Conservation (phyloP, 306 rosid species). For the Medicago lupulina region DNA sequence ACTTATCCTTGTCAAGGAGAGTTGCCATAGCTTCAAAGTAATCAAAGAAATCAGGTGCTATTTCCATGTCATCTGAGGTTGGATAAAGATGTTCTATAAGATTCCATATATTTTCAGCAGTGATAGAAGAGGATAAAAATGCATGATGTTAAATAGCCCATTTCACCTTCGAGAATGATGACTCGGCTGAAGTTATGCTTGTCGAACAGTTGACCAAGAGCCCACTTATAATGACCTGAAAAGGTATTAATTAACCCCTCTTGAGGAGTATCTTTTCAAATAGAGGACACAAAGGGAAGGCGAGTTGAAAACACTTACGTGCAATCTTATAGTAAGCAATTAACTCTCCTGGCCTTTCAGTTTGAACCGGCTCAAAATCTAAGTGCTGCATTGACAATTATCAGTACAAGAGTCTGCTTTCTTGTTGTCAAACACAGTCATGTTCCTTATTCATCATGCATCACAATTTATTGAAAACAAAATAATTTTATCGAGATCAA, state of each 20-base stretch:
- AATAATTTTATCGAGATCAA: slow-evolving; percentile 25
- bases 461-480: slow-evolving; percentile 30
- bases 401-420: slow-evolving; percentile 37
- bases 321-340: slow-evolving; percentile 97
- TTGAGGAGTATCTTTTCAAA: slow-evolving; percentile 24
- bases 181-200: slow-evolving; percentile 80
- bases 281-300: slow-evolving; percentile 20
- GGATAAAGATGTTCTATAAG: slow-evolving; percentile 41
- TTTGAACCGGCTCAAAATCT: slow-evolving; percentile 68
- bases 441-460: slow-evolving; percentile 18
- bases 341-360: slow-evolving; percentile 89
- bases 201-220: slow-evolving; percentile 83
- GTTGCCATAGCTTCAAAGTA: slow-evolving; percentile 86
- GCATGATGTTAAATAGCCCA: slow-evolving; percentile 34
- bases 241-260: slow-evolving; percentile 31
- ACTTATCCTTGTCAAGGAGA: slow-evolving; percentile 95
- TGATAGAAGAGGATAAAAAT: slow-evolving; percentile 19
- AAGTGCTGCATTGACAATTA: slow-evolving; percentile 76
- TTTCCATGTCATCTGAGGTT: slow-evolving; percentile 94
- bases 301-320: slow-evolving; percentile 53
- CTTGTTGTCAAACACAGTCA: slow-evolving; percentile 18
- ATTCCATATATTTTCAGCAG: slow-evolving; percentile 29
- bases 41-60: slow-evolving; percentile 94
- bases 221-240: slow-evolving; percentile 98
- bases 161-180: slow-evolving; percentile 94